phyloP scores from a whole-genome alignment of 2,329 filamentous ascomycete genomes.

The Lachnellula cervina region DNA sequence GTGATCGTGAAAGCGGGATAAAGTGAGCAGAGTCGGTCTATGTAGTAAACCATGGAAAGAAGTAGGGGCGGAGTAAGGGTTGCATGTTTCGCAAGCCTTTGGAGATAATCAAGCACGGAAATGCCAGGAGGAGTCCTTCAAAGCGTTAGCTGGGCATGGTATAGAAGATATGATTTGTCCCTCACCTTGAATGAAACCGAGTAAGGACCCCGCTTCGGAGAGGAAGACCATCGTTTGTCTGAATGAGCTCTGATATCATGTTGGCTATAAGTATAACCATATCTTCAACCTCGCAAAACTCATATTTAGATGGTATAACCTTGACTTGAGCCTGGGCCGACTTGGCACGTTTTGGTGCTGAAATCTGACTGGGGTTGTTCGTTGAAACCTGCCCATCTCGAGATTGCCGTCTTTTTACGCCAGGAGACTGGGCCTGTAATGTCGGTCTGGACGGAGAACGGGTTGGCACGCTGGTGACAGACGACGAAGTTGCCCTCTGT shows the following conservation, averaged over 20 bases:
- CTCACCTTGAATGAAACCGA: slow-evolving; percentile 85
- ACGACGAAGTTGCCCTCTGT: background rate
- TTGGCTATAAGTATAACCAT: slow-evolving; percentile 87
- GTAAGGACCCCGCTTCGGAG: slow-evolving; percentile 82
- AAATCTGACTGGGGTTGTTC: slow-evolving; percentile 5
- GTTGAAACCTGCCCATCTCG: slow-evolving; percentile 9
- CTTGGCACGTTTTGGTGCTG: slow-evolving; percentile 47
- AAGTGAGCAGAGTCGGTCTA: slow-evolving; percentile 85
- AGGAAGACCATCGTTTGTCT: slow-evolving; percentile 84
- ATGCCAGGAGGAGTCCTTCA: slow-evolving; percentile 70
- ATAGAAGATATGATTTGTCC: slow-evolving; percentile 36
- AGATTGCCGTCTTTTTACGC: slow-evolving; percentile 32
- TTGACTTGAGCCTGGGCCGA: slow-evolving; percentile 49
- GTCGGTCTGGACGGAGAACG: slow-evolving; percentile 22
- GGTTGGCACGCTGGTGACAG: slow-evolving; percentile 1
- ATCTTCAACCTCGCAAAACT: slow-evolving; percentile 76
- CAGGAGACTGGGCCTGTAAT: slow-evolving; percentile 29
- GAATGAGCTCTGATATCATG: slow-evolving; percentile 93
- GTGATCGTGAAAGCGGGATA: slow-evolving; percentile 96
- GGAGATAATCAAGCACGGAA: slow-evolving; percentile 88
- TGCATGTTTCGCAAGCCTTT: slow-evolving; percentile 87
- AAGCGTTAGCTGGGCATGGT: background rate
- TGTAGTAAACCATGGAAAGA: slow-evolving; percentile 99
- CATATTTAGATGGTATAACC: slow-evolving; percentile 68
- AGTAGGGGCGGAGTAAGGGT: slow-evolving; percentile 88